Conservation (phyloP, 1,284 basidiomycete genomes). For the Ceratobasidium sp. region DNA sequence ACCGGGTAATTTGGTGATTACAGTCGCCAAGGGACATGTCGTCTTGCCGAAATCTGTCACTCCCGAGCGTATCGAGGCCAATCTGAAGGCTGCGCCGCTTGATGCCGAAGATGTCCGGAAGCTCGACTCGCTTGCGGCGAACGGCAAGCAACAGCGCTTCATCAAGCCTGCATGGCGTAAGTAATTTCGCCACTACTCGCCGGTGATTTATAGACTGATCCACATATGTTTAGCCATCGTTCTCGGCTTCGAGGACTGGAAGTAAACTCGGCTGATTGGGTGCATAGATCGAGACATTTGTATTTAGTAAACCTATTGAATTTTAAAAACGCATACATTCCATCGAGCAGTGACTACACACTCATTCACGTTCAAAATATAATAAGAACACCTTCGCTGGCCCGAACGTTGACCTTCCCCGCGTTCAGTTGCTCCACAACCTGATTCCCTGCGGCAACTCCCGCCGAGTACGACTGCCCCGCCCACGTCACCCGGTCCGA, state of each 20-base stretch:
- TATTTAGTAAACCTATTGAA: constrained; percentile 37
- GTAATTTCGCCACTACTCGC: neutral
- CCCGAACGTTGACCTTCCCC: constrained; percentile 45
- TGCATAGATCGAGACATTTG: constrained; percentile 5
- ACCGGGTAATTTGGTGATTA: constrained; percentile 44
- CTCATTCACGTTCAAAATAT: neutral
- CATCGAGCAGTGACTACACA: too few relatives aligned
- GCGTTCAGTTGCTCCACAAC: constrained; percentile 44
- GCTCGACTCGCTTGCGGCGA: constrained; percentile 70
- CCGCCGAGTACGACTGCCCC: constrained; percentile 49
- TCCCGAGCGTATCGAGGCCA: constrained; percentile 71
- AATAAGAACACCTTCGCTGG: constrained; percentile 50
- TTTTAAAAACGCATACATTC: neutral
- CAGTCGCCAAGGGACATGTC: constrained; percentile 69
- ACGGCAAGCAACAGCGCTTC: constrained; percentile 69
- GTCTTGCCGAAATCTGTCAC: constrained; percentile 81
- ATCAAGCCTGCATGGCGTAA: constrained; percentile 66
- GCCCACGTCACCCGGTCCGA: constrained; percentile 48
- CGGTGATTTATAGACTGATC: neutral
- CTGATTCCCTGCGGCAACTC: constrained; percentile 46
- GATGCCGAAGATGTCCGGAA: constrained; percentile 64
- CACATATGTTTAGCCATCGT: constrained; percentile 53
- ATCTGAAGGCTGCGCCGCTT: constrained; percentile 63
- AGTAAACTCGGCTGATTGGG: neutral
- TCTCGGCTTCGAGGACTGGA: constrained; percentile 73